Conservation (phyloP, 371 early-diverging fungal genomes). For the Zychaea mexicana region DNA sequence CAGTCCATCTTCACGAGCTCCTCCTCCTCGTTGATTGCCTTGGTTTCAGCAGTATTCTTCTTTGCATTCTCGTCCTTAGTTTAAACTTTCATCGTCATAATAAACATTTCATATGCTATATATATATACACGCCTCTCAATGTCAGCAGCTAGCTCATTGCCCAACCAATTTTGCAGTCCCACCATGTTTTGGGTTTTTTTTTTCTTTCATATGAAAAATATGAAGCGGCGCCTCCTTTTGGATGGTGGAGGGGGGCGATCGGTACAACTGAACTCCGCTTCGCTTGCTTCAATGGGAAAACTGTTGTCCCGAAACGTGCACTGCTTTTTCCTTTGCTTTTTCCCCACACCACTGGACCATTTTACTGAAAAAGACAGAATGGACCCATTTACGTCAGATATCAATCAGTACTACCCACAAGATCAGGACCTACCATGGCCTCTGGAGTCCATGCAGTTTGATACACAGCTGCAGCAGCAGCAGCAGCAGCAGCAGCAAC, state of each 20-base stretch:
- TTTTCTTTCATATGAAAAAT: background rate
- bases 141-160: no score
- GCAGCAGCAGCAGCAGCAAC: background rate
- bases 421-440: background rate
- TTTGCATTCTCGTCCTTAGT: no score
- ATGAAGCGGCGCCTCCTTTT: no score
- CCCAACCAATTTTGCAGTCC: no score
- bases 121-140: no score
- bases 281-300: background rate
- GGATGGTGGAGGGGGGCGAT: background rate
- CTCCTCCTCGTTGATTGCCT: no score
- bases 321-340: background rate
- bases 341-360: no score
- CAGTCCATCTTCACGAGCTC: no score
- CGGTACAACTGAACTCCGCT: background rate
- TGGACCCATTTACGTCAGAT: conserved; percentile 3
- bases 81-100: no score
- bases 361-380: background rate
- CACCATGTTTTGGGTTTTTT: no score
- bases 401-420: background rate
- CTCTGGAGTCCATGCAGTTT: background rate
- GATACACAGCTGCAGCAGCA: background rate
- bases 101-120: no score
- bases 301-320: background rate
- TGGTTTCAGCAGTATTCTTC: no score